These are phyloP conservation scores for Trichoderma afroharzianum DNA, from an alignment of 2,329 filamentous ascomycete species.

Conservation along the genomic window DNA sequence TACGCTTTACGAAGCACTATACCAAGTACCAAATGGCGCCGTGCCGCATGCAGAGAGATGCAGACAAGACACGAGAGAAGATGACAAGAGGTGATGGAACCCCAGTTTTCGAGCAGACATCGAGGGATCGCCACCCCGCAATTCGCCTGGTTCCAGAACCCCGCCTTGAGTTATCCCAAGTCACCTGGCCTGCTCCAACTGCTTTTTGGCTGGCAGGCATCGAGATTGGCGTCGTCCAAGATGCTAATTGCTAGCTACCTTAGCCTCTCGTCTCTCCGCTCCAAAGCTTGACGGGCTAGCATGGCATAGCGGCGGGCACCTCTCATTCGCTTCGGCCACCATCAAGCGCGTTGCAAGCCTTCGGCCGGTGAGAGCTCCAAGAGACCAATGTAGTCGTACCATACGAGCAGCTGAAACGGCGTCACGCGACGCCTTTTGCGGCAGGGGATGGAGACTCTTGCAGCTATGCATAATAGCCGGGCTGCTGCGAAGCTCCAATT, in stretches of 20 bases:
- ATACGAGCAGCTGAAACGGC: not conserved
- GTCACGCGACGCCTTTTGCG: conserved; percentile 8
- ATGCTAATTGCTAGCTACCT: not conserved
- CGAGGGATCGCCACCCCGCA: conserved; percentile 18
- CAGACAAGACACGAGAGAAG: not conserved
- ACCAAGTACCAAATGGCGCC: not conserved
- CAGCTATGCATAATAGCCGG: not conserved
- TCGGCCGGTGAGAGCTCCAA: not conserved
- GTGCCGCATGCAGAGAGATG: conserved; percentile 7
- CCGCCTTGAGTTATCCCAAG: conserved; percentile 2
- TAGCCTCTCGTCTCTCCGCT: not conserved
- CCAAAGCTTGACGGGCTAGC: not conserved
- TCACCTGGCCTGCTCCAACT: conserved; percentile 17
- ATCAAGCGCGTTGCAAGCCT: not conserved
- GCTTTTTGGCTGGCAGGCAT: conserved; percentile 3
- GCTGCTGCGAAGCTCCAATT: not conserved
- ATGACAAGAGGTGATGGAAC: not conserved
- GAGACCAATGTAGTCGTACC: not conserved
- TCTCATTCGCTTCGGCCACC: not conserved
- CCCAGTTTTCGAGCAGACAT: conserved; percentile 3
- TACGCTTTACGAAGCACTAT: not conserved
- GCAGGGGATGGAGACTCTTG: not conserved
- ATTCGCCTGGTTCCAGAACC: conserved; percentile 17
- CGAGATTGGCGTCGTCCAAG: conserved; percentile 7
- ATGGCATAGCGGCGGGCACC: conserved; percentile 11